phyloP scores from a whole-genome alignment of 2,329 filamentous ascomycete genomes.

The Kalaharituber pfeilii region DNA sequence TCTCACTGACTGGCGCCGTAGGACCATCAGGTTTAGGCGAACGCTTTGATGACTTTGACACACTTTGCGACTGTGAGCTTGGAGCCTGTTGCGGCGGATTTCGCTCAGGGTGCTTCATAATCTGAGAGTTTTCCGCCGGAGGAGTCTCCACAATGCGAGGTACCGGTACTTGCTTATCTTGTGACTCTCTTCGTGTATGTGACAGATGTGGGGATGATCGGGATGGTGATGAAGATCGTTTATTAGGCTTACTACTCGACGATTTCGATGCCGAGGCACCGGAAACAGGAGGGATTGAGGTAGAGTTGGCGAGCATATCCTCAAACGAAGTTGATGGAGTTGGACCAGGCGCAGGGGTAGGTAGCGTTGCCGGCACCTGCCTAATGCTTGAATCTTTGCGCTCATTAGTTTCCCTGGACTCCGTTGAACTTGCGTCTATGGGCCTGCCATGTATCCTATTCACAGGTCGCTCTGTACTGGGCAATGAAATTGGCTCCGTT shows the following conservation, averaged over 20 bases:
- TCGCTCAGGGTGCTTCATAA: slow-evolving; percentile 9
- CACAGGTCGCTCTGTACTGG: slow-evolving; percentile 9
- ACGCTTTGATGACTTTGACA: neutral
- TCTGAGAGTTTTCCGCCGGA: neutral
- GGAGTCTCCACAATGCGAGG: slow-evolving; percentile 51
- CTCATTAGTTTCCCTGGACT: neutral
- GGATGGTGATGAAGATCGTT: slow-evolving; percentile 7
- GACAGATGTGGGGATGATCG: slow-evolving; percentile 22
- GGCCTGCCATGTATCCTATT: neutral
- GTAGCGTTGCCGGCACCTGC: neutral
- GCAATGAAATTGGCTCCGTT: slow-evolving; percentile 45
- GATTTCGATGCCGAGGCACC: neutral
- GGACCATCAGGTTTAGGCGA: neutral
- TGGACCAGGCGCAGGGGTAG: neutral
- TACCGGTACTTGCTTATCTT: slow-evolving; percentile 27
- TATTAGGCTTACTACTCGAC: slow-evolving; percentile 1
- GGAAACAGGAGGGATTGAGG: slow-evolving; percentile 1
- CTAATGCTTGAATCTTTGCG: neutral
- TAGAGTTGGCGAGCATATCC: slow-evolving; percentile 4
- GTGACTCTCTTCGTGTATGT: neutral
- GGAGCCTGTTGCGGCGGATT: slow-evolving; percentile 4
- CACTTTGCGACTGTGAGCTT: slow-evolving; percentile 2
- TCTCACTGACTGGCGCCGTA: neutral
- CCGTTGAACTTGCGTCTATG: neutral
- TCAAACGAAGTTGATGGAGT: slow-evolving; percentile 10